Evolutionary conservation across 2,329 filamentous ascomycete genomes (phyloP).

Genomic region (Cladosporium sp.): DNA sequence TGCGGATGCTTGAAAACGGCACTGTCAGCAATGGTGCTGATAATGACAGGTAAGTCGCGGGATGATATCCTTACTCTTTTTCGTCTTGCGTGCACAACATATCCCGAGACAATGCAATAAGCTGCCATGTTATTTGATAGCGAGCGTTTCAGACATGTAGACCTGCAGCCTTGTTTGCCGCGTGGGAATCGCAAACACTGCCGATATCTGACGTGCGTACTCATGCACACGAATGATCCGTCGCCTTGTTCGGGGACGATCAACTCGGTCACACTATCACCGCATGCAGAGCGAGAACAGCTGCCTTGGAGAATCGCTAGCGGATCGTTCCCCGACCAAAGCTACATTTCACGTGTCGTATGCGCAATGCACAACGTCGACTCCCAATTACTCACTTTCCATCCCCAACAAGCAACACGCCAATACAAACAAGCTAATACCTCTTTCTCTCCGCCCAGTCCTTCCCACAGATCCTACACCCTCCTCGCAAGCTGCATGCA

Average conservation of each 20-base stretch:
- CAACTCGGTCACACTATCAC: not conserved
- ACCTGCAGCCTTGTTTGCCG: constrained; percentile 1
- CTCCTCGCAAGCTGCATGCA: constrained; percentile 94
- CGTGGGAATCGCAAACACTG: not conserved
- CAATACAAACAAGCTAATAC: not conserved
- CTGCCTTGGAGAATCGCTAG: too few relatives aligned
- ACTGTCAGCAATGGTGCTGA: not conserved
- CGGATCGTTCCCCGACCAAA: too few relatives aligned
- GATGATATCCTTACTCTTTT: not conserved
- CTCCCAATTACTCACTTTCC: too few relatives aligned
- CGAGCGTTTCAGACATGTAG: not conserved
- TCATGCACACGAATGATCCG: not conserved
- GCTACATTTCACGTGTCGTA: too few relatives aligned
- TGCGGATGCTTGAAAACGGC: constrained; percentile 55
- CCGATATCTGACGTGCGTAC: not conserved
- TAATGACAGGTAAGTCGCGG: not conserved
- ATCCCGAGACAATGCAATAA: not conserved
- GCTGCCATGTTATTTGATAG: not conserved
- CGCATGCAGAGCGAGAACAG: too few relatives aligned
- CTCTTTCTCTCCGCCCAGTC: constrained; percentile 8
- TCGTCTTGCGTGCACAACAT: not conserved
- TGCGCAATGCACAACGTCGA: too few relatives aligned
- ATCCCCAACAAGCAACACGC: not conserved
- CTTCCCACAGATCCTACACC: constrained; percentile 23
- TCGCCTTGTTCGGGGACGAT: not conserved